Percentiles rank a stretch among this genome's conserved stretches.
Conservation (phyloP, 305 asterid genomes). For the Fraxinus sp. region DNA sequence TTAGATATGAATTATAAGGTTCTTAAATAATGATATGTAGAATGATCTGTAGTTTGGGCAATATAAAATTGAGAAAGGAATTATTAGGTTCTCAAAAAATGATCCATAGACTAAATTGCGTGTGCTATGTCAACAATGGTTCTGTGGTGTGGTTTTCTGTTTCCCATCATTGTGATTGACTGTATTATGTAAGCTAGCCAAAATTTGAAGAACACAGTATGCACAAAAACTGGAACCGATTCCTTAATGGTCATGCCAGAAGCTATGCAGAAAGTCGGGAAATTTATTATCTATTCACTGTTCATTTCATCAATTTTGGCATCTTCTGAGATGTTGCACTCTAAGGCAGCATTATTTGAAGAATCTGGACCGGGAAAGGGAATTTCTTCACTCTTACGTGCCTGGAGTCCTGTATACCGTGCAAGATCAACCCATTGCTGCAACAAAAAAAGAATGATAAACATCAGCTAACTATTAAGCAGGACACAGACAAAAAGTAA, state of each 20-base stretch:
- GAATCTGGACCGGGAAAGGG: constrained; percentile 39
- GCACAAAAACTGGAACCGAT: neutral
- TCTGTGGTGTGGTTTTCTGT: neutral
- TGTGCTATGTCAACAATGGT: constrained; percentile 4
- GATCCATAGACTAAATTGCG: neutral
- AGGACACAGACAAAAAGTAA: neutral
- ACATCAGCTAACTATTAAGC: constrained; percentile 21
- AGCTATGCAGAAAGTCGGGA: constrained; percentile 3
- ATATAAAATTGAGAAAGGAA: neutral
- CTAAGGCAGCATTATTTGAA: constrained; percentile 34
- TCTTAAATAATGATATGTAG: neutral
- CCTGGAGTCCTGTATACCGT: constrained; percentile 73
- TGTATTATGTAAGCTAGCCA: neutral
- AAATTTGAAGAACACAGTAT: neutral
- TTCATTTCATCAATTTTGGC: constrained; percentile 40
- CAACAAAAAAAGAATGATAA: constrained; percentile 20
- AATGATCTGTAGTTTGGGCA: neutral
- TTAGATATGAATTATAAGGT: neutral
- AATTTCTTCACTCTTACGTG: constrained; percentile 49
- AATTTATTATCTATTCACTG: constrained; percentile 37
- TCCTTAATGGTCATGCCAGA: constrained; percentile 12
- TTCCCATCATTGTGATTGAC: neutral
- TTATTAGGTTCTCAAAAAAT: neutral
- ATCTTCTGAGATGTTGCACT: constrained; percentile 36
- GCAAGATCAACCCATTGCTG: constrained; percentile 99